Evolutionary conservation across 2,329 filamentous ascomycete species (phyloP), one percentile per base, ranked within the genome.

Genomic region (Amauroascus verrucosus): DNA sequence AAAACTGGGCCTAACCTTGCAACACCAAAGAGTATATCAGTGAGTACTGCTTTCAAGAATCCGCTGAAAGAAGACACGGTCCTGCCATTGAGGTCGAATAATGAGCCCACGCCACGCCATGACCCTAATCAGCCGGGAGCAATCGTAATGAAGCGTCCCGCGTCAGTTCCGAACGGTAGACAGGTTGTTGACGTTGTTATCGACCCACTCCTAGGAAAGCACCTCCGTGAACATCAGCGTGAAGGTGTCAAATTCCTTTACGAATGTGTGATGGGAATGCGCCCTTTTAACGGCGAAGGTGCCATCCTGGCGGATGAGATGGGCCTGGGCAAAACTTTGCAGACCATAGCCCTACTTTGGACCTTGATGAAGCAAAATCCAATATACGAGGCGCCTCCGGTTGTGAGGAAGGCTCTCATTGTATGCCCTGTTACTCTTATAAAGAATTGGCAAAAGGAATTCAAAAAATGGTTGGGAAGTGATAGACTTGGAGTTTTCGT

Each of bases 251-350:
- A 79, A 48, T 87, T 88, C 60, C 65, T 88, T 41, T 88, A 88
- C 61, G 84, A 87, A 66, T 86, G 84, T 63, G 81, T 87, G 0
- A 87, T 87, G 84, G 84, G 84, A 4, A 78, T 86, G 75, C 76
- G 82, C 40, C 70, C 75, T 40, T 82, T 78, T 57, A 79, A 79
- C 60, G 83, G 84, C 1, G 77, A 84, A 65, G 84, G 84, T 22
- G 84, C 83, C 2, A 82, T 88, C 55, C 71, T 88, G 47, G 84
- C 84, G 1, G 84, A 88, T 63, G 84, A 87, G 60, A 88, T 88
- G 84, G 84, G 84, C 0, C 67, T 88, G 1, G 84, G 84, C 18
- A 88, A 88, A 68, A 86, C 84, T 0, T 64, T 87, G 32, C 84
- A 87, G 61, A 86, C 84, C 0, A 87, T 88, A 61, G 73, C 84